phyloP scores from a whole-genome alignment of 106 monocot genomes.

The Acanthochlamys bracteata region DNA sequence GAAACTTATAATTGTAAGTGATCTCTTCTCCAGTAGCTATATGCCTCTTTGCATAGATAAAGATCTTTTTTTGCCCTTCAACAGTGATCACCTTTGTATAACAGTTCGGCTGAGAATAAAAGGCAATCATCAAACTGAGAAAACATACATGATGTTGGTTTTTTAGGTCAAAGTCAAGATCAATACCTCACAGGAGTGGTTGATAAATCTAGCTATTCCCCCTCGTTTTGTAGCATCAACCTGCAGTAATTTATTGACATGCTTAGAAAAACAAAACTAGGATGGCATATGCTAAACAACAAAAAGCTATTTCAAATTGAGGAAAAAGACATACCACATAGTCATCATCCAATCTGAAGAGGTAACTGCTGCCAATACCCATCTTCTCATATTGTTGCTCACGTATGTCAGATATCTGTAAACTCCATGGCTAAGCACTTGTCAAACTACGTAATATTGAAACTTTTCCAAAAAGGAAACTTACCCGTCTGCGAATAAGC shows the following conservation, averaged over 20 bases:
- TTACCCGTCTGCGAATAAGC: constrained; percentile 75
- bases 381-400: constrained; percentile 86
- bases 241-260: constrained; percentile 37
- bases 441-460: neutral
- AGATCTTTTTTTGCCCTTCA: constrained; percentile 98
- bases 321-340: constrained; percentile 59
- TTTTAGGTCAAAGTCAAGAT: neutral
- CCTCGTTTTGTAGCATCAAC: constrained; percentile 99
- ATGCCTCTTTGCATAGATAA: constrained; percentile 93
- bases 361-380: constrained; percentile 98
- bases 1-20: constrained; percentile 98
- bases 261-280: too few species aligned
- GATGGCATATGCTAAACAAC: neutral
- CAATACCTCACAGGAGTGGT: constrained; percentile 96
- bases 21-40: constrained; percentile 90
- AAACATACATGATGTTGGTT: neutral
- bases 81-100: constrained; percentile 95
- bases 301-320: neutral
- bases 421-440: neutral
- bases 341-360: constrained; percentile 96
- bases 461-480: neutral
- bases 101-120: constrained; percentile 72
- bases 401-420: constrained; percentile 90
- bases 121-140: neutral
- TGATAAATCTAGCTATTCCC: constrained; percentile 95